Conservation (phyloP, 352 stramenopile genomes). For the Halophytophthora polymorphica region DNA sequence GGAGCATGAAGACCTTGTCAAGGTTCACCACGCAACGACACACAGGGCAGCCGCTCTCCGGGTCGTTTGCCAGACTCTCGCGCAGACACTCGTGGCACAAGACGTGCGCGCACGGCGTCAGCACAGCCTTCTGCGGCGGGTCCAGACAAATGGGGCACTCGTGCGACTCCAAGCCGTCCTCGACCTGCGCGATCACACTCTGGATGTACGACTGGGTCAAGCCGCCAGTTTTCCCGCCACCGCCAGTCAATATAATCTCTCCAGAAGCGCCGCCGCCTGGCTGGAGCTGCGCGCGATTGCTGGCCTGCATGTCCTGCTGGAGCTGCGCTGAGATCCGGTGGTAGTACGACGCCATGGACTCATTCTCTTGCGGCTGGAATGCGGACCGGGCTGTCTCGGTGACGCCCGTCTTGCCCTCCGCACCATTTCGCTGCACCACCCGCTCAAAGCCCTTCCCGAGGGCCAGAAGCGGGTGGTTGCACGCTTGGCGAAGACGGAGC, state of each 20-base stretch:
- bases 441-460: slow-evolving; percentile 65
- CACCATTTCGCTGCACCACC: slow-evolving; percentile 16
- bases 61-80: slow-evolving; percentile 54
- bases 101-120: slow-evolving; percentile 85
- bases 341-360: slow-evolving; percentile 62
- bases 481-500: slow-evolving; percentile 86
- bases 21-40: slow-evolving; percentile 67
- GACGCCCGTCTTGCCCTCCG: neutral
- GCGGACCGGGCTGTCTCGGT: slow-evolving; percentile 6
- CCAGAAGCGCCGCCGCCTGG: neutral
- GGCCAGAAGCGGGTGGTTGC: slow-evolving; percentile 86
- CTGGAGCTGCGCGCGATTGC: slow-evolving; percentile 18
- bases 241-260: neutral
- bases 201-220: slow-evolving; percentile 61
- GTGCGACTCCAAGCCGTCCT: slow-evolving; percentile 70
- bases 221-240: slow-evolving; percentile 7
- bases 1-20: slow-evolving; percentile 54
- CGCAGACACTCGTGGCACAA: slow-evolving; percentile 78
- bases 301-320: slow-evolving; percentile 44
- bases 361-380: slow-evolving; percentile 49
- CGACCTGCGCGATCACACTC: slow-evolving; percentile 74
- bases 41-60: slow-evolving; percentile 69
- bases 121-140: slow-evolving; percentile 53
- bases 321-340: slow-evolving; percentile 49
- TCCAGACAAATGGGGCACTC: slow-evolving; percentile 88